A percentile compares a stretch with the other conserved stretches of the same genome.
Conservation (phyloP, 2,329 filamentous ascomycete genomes). For the Verticillium zaregamsianum region DNA sequence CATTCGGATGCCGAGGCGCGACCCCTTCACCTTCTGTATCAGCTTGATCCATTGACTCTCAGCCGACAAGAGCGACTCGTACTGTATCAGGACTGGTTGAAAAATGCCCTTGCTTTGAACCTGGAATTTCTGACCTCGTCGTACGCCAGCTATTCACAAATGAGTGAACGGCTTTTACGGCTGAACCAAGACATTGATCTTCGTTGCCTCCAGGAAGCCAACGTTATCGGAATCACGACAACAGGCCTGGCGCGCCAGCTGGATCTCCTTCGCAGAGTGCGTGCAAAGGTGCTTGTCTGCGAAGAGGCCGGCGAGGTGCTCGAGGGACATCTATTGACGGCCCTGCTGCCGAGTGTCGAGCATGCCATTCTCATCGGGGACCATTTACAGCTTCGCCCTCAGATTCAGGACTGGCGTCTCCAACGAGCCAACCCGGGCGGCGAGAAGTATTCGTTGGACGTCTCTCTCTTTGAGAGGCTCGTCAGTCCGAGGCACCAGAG, state of each 20-base stretch:
- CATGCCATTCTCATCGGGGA: slow-evolving; percentile 63
- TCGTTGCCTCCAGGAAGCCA: slow-evolving; percentile 30
- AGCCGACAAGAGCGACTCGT: slow-evolving; percentile 28
- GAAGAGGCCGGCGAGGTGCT: slow-evolving; percentile 68
- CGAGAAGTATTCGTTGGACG: slow-evolving; percentile 48
- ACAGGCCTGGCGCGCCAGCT: slow-evolving; percentile 52
- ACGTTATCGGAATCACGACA: slow-evolving; percentile 57
- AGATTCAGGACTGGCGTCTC: slow-evolving; percentile 51
- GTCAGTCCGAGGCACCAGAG: not conserved
- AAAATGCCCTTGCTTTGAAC: too few relatives aligned
- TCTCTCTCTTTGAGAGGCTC: slow-evolving; percentile 59
- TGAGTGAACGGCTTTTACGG: too few relatives aligned
- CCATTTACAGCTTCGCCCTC: slow-evolving; percentile 57
- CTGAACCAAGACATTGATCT: slow-evolving; percentile 24
- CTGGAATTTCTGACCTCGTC: too few relatives aligned
- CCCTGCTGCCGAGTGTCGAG: slow-evolving; percentile 55
- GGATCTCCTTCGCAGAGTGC: slow-evolving; percentile 41
- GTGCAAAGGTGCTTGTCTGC: slow-evolving; percentile 55
- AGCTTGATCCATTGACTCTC: slow-evolving; percentile 28
- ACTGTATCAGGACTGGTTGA: slow-evolving; percentile 10
- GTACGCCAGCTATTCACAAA: too few relatives aligned
- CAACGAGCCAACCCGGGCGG: slow-evolving; percentile 26
- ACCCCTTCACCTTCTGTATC: too few relatives aligned
- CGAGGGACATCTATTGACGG: slow-evolving; percentile 57
- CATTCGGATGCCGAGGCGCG: too few relatives aligned